Evolutionary conservation across 176 grass and related monocot genomes (phyloP).

Genomic region (Oryza australiensis): DNA sequence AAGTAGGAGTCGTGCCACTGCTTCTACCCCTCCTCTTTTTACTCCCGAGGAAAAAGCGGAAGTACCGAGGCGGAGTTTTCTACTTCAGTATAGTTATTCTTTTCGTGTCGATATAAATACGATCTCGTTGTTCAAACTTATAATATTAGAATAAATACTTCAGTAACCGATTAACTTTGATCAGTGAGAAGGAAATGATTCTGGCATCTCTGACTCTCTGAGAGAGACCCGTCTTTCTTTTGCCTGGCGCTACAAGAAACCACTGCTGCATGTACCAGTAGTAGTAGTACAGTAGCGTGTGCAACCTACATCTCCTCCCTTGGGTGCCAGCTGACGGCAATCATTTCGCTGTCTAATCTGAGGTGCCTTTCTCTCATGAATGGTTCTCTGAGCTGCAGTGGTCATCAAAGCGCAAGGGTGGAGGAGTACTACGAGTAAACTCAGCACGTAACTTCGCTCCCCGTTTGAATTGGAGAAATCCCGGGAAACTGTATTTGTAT

Average conservation of each 20-base stretch:
- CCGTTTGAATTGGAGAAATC: no score
- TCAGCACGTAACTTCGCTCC: not conserved
- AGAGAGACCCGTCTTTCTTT: not conserved
- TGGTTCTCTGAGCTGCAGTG: conserved; percentile 1
- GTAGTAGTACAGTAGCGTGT: no score
- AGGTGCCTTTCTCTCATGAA: not conserved
- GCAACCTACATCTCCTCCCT: not conserved
- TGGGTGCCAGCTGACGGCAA: not conserved
- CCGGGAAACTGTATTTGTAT: no score
- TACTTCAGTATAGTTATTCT: no score
- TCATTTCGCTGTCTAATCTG: conserved; percentile 21
- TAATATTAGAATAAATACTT: no score
- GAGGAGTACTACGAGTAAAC: not conserved
- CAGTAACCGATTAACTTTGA: not conserved
- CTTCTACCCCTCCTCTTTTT: no score
- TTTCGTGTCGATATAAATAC: no score
- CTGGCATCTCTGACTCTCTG: not conserved
- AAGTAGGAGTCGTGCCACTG: no score
- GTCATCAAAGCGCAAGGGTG: not conserved
- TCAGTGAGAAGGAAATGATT: not conserved
- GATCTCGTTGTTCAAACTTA: no score
- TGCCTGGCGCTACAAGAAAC: not conserved
- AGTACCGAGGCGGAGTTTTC: no score
- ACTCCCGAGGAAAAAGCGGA: no score
- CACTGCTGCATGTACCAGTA: not conserved